A percentile compares a stretch with the other conserved stretches of the same genome.
Conservation (phyloP, 139 green algal species). For the Coelastrella sp. region DNA sequence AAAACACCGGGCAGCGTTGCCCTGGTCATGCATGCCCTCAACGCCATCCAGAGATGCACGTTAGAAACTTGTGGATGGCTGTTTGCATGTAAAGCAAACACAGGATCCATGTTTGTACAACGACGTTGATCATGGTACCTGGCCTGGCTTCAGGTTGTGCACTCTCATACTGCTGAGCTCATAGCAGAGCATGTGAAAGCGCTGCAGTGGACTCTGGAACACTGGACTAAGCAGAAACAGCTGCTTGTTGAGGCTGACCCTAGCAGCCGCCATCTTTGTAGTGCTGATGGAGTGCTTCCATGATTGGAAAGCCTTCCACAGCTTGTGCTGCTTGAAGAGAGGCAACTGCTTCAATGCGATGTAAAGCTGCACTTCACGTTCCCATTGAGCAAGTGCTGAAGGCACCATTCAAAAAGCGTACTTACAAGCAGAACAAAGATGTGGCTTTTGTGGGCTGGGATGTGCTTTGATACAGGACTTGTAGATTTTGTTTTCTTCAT, state of each 20-base stretch:
- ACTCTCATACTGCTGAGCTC: slow-evolving; percentile 66
- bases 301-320: slow-evolving; percentile 82
- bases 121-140: slow-evolving; percentile 27
- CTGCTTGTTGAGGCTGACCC: slow-evolving; percentile 64
- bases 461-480: too few species aligned
- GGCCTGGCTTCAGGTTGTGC: slow-evolving; percentile 64
- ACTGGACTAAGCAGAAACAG: slow-evolving; percentile 81
- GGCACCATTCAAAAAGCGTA: background rate
- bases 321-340: slow-evolving; percentile 79
- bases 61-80: background rate
- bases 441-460: too few species aligned
- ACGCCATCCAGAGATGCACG: too few species aligned
- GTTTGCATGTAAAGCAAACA: background rate
- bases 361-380: slow-evolving; percentile 84
- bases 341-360: slow-evolving; percentile 67
- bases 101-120: too few species aligned
- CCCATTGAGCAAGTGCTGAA: slow-evolving; percentile 78
- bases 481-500: too few species aligned
- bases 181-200: slow-evolving; percentile 72
- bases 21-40: too few species aligned
- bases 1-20: too few species aligned
- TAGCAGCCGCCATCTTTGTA: slow-evolving; percentile 72
- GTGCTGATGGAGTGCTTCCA: slow-evolving; percentile 73
- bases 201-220: slow-evolving; percentile 73
- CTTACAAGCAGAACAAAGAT: too few species aligned